A percentile compares a stretch with the other conserved stretches of the same genome.
These are phyloP conservation scores for Paxillus rubicundulus DNA, from an alignment of 768 basidiomycete species.

Conservation along the genomic window DNA sequence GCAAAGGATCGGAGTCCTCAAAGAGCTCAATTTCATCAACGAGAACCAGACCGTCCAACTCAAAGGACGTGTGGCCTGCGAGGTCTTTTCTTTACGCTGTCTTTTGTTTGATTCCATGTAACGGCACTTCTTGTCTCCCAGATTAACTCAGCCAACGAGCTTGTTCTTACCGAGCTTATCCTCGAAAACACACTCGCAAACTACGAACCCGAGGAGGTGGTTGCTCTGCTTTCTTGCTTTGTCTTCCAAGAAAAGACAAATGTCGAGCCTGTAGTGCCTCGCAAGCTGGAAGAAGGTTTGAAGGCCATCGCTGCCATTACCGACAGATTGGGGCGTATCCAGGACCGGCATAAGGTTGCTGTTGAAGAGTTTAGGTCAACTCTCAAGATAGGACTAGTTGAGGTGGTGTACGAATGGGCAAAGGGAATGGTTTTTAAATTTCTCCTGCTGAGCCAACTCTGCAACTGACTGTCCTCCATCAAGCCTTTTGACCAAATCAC, in stretches of 20 bases:
- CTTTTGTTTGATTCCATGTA: background rate
- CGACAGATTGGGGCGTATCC: slow-evolving; percentile 64
- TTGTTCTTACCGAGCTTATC: slow-evolving; percentile 94
- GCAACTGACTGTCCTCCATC: background rate
- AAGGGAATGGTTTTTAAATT: slow-evolving; percentile 84
- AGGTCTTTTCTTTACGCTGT: slow-evolving; percentile 47
- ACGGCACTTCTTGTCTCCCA: slow-evolving; percentile 30
- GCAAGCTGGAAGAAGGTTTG: slow-evolving; percentile 76
- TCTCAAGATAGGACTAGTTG: slow-evolving; percentile 88
- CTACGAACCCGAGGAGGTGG: slow-evolving; percentile 95
- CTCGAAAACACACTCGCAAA: slow-evolving; percentile 89
- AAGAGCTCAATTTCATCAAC: slow-evolving; percentile 90
- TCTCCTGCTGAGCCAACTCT: background rate
- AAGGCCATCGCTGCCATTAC: slow-evolving; percentile 75
- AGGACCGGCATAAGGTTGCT: slow-evolving; percentile 75
- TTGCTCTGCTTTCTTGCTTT: slow-evolving; percentile 92
- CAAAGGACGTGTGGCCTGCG: slow-evolving; percentile 97
- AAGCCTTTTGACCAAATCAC: slow-evolving; percentile 97
- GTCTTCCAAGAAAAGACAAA: slow-evolving; percentile 99
- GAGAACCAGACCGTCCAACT: slow-evolving; percentile 93
- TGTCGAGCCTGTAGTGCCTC: slow-evolving; percentile 76
- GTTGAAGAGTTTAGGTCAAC: slow-evolving; percentile 74
- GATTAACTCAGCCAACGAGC: slow-evolving; percentile 99
- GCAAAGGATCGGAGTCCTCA: slow-evolving; percentile 85
- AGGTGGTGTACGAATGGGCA: slow-evolving; percentile 99